Percentiles rank a stretch among this genome's conserved stretches.
These are phyloP conservation scores for Huntiella bhutanensis DNA, from an alignment of 2,329 filamentous ascomycete genomes.

Conservation along the genomic window DNA sequence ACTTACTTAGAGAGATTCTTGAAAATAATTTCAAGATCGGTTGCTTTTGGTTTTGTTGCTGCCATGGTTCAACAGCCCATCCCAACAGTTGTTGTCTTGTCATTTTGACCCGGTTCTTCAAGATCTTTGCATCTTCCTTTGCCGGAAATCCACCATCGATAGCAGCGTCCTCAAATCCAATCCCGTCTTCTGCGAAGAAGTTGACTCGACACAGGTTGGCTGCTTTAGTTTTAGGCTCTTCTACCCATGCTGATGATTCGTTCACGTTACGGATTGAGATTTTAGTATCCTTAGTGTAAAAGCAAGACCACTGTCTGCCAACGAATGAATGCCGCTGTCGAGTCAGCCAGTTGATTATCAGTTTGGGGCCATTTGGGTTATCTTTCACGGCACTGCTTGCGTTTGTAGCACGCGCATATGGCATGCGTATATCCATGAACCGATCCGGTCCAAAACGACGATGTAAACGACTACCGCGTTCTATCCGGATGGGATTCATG, in stretches of 20 bases:
- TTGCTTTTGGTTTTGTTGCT: conserved; percentile 25
- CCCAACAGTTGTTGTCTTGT: conserved; percentile 25
- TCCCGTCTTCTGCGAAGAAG: conserved; percentile 36
- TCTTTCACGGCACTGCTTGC: conserved; percentile 17
- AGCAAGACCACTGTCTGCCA: conserved; percentile 29
- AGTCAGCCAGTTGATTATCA: conserved; percentile 24
- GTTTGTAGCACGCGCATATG: conserved; percentile 20
- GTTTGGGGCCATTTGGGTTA: neutral
- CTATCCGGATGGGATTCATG: conserved; percentile 29
- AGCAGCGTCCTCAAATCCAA: conserved; percentile 19
- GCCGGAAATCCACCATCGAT: conserved; percentile 13
- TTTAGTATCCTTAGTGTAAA: conserved; percentile 25
- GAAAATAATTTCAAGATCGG: conserved; percentile 38
- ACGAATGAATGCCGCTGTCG: conserved; percentile 23
- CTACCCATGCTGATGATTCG: neutral
- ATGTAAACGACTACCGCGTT: conserved; percentile 30
- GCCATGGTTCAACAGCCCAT: conserved; percentile 29
- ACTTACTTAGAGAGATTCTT: conserved; percentile 32
- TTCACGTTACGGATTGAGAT: conserved; percentile 20
- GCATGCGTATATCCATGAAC: conserved; percentile 36
- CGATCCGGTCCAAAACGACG: conserved; percentile 39
- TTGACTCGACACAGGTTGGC: conserved; percentile 25
- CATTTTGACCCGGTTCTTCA: conserved; percentile 18
- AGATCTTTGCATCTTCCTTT: conserved; percentile 14
- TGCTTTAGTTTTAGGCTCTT: conserved; percentile 17